Conservation (phyloP, 371 early-diverging fungal genomes). For the Syncephalastrum racemosum region DNA sequence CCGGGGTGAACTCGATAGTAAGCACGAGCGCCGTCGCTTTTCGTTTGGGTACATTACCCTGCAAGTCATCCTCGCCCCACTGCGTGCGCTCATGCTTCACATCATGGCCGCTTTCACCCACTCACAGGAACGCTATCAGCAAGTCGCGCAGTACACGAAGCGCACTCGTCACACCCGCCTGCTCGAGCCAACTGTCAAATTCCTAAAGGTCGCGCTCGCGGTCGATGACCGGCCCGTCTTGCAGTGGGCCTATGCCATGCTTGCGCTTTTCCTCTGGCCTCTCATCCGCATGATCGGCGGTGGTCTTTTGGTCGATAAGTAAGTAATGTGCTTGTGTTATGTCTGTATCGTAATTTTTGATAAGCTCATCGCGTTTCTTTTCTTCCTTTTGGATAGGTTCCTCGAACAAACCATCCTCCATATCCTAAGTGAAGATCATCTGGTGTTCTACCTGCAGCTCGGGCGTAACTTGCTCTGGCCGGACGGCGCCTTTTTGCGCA, state of each 20-base stretch:
- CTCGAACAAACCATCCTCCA: conserved; percentile 57
- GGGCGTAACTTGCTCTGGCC: conserved; percentile 62
- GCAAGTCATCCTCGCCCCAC: conserved; percentile 40
- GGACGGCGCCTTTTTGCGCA: conserved; percentile 44
- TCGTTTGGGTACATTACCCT: conserved; percentile 49
- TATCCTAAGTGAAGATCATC: conserved; percentile 55
- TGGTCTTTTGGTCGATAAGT: conserved; percentile 48
- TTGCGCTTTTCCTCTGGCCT: conserved; percentile 50
- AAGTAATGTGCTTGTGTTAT: not conserved
- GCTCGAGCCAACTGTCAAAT: conserved; percentile 38
- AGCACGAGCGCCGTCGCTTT: conserved; percentile 25
- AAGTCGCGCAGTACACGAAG: conserved; percentile 40
- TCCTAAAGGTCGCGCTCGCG: conserved; percentile 29
- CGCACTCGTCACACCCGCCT: conserved; percentile 36
- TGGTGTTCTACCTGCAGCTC: conserved; percentile 54
- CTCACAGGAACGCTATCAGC: conserved; percentile 46
- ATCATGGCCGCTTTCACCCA: conserved; percentile 34
- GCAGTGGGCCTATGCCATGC: conserved; percentile 47
- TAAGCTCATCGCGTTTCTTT: not conserved
- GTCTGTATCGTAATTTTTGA: no score
- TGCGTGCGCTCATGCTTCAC: conserved; percentile 35
- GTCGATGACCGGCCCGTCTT: conserved; percentile 39
- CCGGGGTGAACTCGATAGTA: conserved; percentile 15
- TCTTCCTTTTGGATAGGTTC: conserved; percentile 28
- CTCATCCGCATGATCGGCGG: conserved; percentile 45